A percentile compares a stretch with the other conserved stretches of the same genome.
Evolutionary conservation across 208 protist species (phyloP).

Genomic region (Acanthamoeba castellanii): DNA sequence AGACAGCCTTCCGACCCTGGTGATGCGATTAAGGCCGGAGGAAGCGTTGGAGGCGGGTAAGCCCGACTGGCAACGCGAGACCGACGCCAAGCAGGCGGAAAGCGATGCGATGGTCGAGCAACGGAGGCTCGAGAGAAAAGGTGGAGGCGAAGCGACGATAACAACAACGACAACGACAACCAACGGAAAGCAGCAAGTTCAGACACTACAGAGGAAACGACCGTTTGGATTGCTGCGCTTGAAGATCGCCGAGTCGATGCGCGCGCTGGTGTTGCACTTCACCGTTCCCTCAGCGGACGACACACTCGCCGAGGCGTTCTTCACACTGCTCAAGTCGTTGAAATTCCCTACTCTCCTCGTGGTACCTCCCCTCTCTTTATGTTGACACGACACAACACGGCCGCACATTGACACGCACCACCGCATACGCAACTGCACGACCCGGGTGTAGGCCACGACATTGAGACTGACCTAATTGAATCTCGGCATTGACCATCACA

Average conservation of each 20-base stretch:
- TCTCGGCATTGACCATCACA: not conserved
- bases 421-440: not conserved
- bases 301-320: not conserved
- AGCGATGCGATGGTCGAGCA: not conserved
- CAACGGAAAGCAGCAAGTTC: not conserved
- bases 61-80: not conserved
- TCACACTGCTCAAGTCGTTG: not conserved
- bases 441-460: not conserved
- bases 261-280: constrained; percentile 27
- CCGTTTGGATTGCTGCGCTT: constrained; percentile 3
- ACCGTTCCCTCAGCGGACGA: not conserved
- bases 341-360: not conserved
- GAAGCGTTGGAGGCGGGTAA: not conserved
- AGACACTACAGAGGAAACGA: not conserved
- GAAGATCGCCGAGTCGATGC: constrained; percentile 25
- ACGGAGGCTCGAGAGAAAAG: not conserved
- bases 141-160: not conserved
- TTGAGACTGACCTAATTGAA: too few species aligned
- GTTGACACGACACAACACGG: not conserved
- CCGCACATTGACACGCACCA: not conserved
- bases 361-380: not conserved
- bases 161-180: not conserved
- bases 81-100: constrained; percentile 5
- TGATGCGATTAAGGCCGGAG: not conserved
- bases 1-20: not conserved